phyloP scores from a whole-genome alignment of 129 eudicot species.

The Artemisia tridentata region DNA sequence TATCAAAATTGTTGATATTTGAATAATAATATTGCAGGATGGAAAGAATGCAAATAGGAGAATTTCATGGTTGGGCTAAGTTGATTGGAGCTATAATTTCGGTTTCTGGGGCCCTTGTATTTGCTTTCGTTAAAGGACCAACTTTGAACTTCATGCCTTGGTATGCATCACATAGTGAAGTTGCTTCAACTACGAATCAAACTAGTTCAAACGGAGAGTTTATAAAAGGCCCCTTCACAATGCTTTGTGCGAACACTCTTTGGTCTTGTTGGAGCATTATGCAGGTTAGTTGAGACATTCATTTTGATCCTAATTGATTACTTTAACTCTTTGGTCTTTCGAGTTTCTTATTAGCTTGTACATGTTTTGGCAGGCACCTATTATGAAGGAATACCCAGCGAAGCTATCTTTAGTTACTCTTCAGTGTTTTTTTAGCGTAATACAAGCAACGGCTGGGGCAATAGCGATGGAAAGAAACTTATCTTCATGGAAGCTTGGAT shows the following conservation, averaged over 20 bases:
- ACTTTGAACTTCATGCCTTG: conserved; percentile 41
- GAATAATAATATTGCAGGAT: conserved; percentile 43
- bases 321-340: neutral
- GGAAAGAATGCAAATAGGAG: conserved; percentile 43
- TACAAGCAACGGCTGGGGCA: conserved; percentile 50
- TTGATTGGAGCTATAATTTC: conserved; percentile 38
- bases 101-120: conserved; percentile 50
- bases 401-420: conserved; percentile 50
- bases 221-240: conserved; percentile 54
- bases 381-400: conserved; percentile 56
- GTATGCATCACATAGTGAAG: conserved; percentile 19
- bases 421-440: conserved; percentile 60
- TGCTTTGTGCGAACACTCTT: conserved; percentile 46
- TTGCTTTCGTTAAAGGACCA: conserved; percentile 49
- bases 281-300: conserved; percentile 42
- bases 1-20: neutral
- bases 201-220: conserved; percentile 29
- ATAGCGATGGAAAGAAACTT: conserved; percentile 48
- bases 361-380: conserved; percentile 41
- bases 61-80: conserved; percentile 42
- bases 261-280: conserved; percentile 68
- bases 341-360: neutral
- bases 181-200: neutral
- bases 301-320: neutral
- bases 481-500: conserved; percentile 56